These are phyloP conservation scores for Wickerhamomyces silvicola DNA, from an alignment of 805 yeast genomes.

Conservation along the genomic window DNA sequence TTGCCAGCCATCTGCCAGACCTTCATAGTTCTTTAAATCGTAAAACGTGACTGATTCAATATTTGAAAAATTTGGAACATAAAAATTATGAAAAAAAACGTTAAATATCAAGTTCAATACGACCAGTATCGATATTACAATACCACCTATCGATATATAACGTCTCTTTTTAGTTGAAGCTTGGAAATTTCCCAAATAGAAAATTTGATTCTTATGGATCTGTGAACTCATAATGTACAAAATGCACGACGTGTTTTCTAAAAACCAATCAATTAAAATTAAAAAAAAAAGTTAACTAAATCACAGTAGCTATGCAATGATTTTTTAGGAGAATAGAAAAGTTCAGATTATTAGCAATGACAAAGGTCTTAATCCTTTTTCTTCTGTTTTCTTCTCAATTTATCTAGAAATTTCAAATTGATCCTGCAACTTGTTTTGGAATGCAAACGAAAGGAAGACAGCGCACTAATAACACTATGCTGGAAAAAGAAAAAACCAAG, in stretches of 20 bases:
- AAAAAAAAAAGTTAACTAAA: too few relatives aligned
- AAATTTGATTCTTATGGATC: too few relatives aligned
- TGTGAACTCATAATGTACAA: too few relatives aligned
- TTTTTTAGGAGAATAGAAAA: too few relatives aligned
- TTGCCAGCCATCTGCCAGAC: slow-evolving; percentile 80
- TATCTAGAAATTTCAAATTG: neutral
- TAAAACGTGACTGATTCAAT: slow-evolving; percentile 52
- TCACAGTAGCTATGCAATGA: too few relatives aligned
- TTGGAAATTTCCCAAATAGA: neutral
- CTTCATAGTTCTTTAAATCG: slow-evolving; percentile 64
- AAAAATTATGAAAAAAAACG: slow-evolving; percentile 11
- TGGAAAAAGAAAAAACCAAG: neutral
- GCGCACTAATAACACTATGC: too few relatives aligned
- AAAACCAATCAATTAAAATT: too few relatives aligned
- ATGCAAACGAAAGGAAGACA: neutral
- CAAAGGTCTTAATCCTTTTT: too few relatives aligned
- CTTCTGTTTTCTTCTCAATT: too few relatives aligned
- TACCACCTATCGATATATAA: slow-evolving; percentile 7
- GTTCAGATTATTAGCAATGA: too few relatives aligned
- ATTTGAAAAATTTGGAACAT: slow-evolving; percentile 30
- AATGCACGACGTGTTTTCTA: too few relatives aligned
- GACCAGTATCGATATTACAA: slow-evolving; percentile 9
- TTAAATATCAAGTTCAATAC: slow-evolving; percentile 10
- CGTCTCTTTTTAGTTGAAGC: neutral
- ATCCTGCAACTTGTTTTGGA: neutral